Conservation (phyloP, 768 basidiomycete genomes). For the Boletus eberwhitei region DNA sequence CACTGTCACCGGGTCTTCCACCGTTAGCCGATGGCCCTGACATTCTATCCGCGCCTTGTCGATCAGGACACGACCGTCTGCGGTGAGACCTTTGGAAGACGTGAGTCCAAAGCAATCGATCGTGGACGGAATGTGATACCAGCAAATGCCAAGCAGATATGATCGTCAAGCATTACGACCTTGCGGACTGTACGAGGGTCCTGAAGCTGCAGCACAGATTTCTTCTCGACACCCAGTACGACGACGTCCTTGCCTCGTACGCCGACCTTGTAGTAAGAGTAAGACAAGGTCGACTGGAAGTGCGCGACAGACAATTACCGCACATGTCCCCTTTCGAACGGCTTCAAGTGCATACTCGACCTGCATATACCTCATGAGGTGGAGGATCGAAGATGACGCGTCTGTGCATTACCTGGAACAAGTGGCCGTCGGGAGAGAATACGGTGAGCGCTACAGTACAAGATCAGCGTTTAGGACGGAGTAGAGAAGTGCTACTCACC, state of each 20-base stretch:
- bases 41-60: slow-evolving; percentile 98
- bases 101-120: slow-evolving; percentile 10
- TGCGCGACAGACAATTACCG: slow-evolving; percentile 50
- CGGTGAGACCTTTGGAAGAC: slow-evolving; percentile 73
- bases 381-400: slow-evolving; percentile 24
- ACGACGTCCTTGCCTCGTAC: slow-evolving; percentile 94
- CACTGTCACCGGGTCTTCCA: slow-evolving; percentile 96
- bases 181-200: slow-evolving; percentile 97
- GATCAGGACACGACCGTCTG: slow-evolving; percentile 95
- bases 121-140: slow-evolving; percentile 49
- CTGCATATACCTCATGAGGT: slow-evolving; percentile 42
- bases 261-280: slow-evolving; percentile 63
- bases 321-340: slow-evolving; percentile 94
- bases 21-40: slow-evolving; percentile 93
- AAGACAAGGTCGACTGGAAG: not conserved
- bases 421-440: slow-evolving; percentile 97
- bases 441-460: slow-evolving; percentile 78
- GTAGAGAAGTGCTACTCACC: slow-evolving; percentile 46
- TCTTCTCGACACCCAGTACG: slow-evolving; percentile 98
- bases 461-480: not conserved
- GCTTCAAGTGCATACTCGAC: slow-evolving; percentile 99
- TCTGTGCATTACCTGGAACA: slow-evolving; percentile 75
- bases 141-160: slow-evolving; percentile 95
- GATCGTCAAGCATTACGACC: slow-evolving; percentile 98
- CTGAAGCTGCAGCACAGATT: slow-evolving; percentile 94